Evolutionary conservation across 1,139 yeast species (phyloP), one percentile per base, ranked within the genome.

Genomic region (Nakaseomyces kungkrabaensis): DNA sequence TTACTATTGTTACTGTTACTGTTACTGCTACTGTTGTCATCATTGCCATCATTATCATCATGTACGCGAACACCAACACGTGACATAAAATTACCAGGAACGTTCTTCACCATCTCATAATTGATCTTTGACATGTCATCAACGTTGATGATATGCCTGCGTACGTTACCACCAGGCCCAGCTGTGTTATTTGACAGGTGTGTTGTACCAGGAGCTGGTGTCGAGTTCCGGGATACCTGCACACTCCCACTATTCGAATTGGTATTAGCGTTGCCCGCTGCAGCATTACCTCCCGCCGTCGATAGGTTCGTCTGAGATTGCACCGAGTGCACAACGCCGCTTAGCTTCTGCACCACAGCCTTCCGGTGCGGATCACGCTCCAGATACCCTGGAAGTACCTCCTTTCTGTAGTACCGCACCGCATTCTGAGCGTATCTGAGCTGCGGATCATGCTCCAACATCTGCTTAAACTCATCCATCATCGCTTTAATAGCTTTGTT

Each of bases 41-140:
- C 32, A 10, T 29, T 10, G 32, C 10, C 13, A 33, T 24, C 29
- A 38, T 34, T 40, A 26, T 37, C 25, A 5, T 38, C 38, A 26
- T 31, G 5, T 40, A 31, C 49, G 9, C 41, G 17, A 22, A 33
- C 46, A 22, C 48, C 50, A 4, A 45, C 26, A 17, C 45, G 27
- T 46, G 44, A 41, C 34, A 25, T 5, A 25, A 63, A 46, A 37
- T 59, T 63, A 5, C 68, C 68, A 1, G 68, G 68, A 10, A 60
- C 52, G 42, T 58, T 63, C 50, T 61, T 63, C 26, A 65, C 58
- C 59, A 62, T 59, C 50, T 65, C 68, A 48, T 65, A 65, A 51
- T 63, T 65, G 26, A 65, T 63, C 52, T 57, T 58, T 7, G 66
- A 59, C 25, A 59, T 58, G 48, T 64, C 66, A 45, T 64, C 68